Percentiles rank a stretch among this genome's conserved stretches.
Evolutionary conservation across 1,139 yeast species (phyloP).

Genomic region (Candida buenavistaensis): DNA sequence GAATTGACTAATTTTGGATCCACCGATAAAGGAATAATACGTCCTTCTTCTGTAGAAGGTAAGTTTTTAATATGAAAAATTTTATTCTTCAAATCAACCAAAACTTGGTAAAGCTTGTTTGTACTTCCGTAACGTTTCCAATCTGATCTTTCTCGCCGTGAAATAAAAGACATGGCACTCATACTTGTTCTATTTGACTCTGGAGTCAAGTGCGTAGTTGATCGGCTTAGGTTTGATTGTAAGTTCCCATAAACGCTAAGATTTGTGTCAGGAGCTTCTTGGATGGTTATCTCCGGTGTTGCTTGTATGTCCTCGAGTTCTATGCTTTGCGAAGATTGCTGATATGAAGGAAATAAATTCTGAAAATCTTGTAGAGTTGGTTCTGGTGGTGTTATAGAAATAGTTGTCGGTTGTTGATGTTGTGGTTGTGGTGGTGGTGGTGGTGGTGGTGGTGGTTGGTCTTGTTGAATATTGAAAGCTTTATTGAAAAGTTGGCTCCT

Average conservation of each 20-base stretch:
- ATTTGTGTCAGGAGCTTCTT: constrained; percentile 13
- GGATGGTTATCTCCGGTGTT: constrained; percentile 18
- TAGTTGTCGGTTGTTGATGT: background rate
- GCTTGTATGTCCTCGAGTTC: constrained; percentile 10
- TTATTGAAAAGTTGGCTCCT: constrained; percentile 73
- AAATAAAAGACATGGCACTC: constrained; percentile 21
- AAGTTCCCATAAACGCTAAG: too few species aligned
- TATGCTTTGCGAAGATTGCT: constrained; percentile 1
- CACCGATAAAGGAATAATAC: constrained; percentile 68
- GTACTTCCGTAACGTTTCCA: constrained; percentile 13
- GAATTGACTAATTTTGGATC: constrained; percentile 30
- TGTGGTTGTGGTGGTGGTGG: background rate
- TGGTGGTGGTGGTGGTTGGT: constrained; percentile 4
- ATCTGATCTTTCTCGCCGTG: constrained; percentile 18
- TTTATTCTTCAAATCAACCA: constrained; percentile 26
- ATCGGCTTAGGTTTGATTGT: constrained; percentile 21
- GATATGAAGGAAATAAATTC: too few species aligned
- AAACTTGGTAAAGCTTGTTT: constrained; percentile 17
- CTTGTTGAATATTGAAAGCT: constrained; percentile 22
- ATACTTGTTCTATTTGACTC: constrained; percentile 21
- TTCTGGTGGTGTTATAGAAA: too few species aligned
- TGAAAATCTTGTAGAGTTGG: too few species aligned
- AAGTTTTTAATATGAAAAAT: constrained; percentile 44
- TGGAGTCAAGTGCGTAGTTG: constrained; percentile 31
- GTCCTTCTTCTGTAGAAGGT: constrained; percentile 65